These are phyloP conservation scores for Poronia punctata DNA, from an alignment of 495 filamentous ascomycete species.

Conservation along the genomic window DNA sequence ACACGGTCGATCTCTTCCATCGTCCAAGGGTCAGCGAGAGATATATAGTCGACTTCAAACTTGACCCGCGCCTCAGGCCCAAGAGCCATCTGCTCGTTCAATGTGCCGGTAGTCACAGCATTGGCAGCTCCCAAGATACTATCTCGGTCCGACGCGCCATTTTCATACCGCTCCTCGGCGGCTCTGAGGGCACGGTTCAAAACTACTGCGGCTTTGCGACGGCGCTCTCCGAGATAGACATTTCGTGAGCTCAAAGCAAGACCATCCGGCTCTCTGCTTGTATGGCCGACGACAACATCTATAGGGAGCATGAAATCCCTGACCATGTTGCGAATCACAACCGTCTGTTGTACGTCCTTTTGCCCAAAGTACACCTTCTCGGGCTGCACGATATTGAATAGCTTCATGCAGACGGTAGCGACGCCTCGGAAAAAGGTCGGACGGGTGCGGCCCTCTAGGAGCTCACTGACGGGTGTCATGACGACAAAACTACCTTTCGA, in stretches of 20 bases:
- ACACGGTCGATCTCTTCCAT: constrained; percentile 68
- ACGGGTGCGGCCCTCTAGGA: constrained; percentile 77
- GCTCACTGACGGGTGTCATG: constrained; percentile 71
- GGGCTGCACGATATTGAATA: constrained; percentile 86
- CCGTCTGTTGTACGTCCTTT: constrained; percentile 95
- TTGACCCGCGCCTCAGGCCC: constrained; percentile 53
- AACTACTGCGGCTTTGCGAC: constrained; percentile 64
- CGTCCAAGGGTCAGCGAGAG: constrained; percentile 71
- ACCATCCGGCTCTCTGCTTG: constrained; percentile 72
- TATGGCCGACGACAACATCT: constrained; percentile 65
- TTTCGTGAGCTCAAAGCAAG: constrained; percentile 93
- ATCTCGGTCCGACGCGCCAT: constrained; percentile 49
- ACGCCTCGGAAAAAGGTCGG: constrained; percentile 96
- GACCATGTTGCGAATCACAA: constrained; percentile 80
- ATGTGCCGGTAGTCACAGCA: constrained; percentile 39
- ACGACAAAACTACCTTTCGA: constrained; percentile 87
- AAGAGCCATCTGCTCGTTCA: constrained; percentile 57
- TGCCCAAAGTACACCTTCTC: constrained; percentile 94
- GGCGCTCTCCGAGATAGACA: constrained; percentile 75
- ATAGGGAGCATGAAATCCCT: constrained; percentile 79
- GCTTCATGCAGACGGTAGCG: constrained; percentile 93
- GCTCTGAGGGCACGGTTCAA: constrained; percentile 59
- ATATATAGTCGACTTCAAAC: constrained; percentile 86
- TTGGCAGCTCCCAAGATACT: constrained; percentile 64
- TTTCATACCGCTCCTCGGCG: constrained; percentile 59